Evolutionary conservation across 208 protist species (phyloP), one percentile per base, ranked within the genome.

Genomic region (Wallacemonas sp.): DNA sequence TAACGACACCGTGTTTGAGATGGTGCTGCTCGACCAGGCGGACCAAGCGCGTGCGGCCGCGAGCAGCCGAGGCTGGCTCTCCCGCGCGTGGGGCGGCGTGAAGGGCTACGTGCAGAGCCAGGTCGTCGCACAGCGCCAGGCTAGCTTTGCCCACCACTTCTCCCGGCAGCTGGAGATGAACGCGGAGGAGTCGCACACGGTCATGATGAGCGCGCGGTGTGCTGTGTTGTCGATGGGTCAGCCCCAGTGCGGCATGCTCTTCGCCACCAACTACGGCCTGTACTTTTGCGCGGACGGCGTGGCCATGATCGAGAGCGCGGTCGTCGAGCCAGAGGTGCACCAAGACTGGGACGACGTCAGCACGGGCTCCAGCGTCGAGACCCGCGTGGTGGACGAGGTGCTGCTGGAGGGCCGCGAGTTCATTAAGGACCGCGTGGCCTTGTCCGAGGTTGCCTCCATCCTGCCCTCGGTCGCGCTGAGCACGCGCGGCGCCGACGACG

Each of bases 121-220:
- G 18, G 32, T 57, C 4, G 44, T 77, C 12, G 45, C 63, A 46
- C 23, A 36, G 46, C 74, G 72, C 23, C 72, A 84, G 57, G 33
- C 36, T 10, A 65, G 57, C 72, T 91, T 91, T 55, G 11, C 74
- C 12, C 28, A 67, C 1, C 70, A 65, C 52, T 87, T 90, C 42
- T 42, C 80, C n/a, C 77, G 77, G 10, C 84, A 90, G 63, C 66
- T 87, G 31, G 79, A 91, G 59, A 61, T 68, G 20, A 72, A 78
- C 29, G 63, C 74, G 5, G 65, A 76, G 46, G 74, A 72, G 38
- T 65, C 61, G 36, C 79, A 57, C 54, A 54, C 48, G 5, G 80
- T 87, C 22, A 65, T 87, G 44, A 22, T 77, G 42, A 87, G 84
- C 67, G 79, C 66, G 10, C 67, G 70, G 10, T 86, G 84, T 67